Percentiles rank a stretch among this genome's conserved stretches.
These are phyloP conservation scores for Herpetospermum pedunculosum DNA, from an alignment of 306 rosid genomes.

Conservation along the genomic window DNA sequence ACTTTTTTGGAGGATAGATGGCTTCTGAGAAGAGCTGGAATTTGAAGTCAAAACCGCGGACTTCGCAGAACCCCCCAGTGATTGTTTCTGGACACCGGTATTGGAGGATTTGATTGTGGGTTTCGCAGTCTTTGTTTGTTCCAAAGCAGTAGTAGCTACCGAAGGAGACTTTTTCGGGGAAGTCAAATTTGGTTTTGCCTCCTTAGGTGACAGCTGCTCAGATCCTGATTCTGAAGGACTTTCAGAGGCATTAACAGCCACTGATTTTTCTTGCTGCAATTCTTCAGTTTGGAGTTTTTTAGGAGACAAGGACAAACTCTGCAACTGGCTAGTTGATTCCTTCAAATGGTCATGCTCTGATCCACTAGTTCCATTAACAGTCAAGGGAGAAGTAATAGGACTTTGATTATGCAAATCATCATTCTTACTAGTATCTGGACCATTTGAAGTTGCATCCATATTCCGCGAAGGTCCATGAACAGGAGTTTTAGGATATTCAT, in stretches of 20 bases:
- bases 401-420: constrained; percentile 25
- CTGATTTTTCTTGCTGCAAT: constrained; percentile 27
- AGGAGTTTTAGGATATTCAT: constrained; percentile 75
- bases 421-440: constrained; percentile 35
- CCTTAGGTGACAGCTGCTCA: constrained; percentile 35
- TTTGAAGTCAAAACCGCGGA: constrained; percentile 12
- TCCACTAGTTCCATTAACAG: constrained; percentile 27
- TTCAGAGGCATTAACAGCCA: constrained; percentile 12
- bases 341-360: constrained; percentile 26
- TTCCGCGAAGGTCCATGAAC: constrained; percentile 62
- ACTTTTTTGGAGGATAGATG: constrained; percentile 32
- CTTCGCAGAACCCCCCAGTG: constrained; percentile 34
- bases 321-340: constrained; percentile 36
- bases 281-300: constrained; percentile 25
- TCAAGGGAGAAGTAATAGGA: constrained; percentile 25
- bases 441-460: constrained; percentile 31
- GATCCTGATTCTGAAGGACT: constrained; percentile 44
- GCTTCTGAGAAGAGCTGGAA: constrained; percentile 45
- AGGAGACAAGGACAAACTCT: constrained; percentile 24
- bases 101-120: constrained; percentile 29
- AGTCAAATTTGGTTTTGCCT: constrained; percentile 29
- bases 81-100: constrained; percentile 39
- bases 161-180: constrained; percentile 66
- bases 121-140: constrained; percentile 44
- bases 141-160: constrained; percentile 26